Evolutionary conservation across 73 alveolate species (phyloP).

Genomic region (Effrenium voratum): DNA sequence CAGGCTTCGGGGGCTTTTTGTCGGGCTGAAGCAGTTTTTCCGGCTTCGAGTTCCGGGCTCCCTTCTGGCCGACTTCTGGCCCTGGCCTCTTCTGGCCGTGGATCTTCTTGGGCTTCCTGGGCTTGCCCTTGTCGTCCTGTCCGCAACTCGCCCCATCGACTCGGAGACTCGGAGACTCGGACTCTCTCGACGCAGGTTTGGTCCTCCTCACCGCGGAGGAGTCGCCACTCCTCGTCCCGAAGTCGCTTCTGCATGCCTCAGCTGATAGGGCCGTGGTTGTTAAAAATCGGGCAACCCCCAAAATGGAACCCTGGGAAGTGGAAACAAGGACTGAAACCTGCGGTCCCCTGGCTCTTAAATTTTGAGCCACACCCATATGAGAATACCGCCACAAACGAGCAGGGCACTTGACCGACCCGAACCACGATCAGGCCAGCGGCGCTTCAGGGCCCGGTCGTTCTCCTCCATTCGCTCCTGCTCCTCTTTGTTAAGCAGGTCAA

Average conservation of each 20-base stretch:
- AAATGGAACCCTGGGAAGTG: no score
- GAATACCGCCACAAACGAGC: no score
- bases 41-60: neutral
- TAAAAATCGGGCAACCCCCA: no score
- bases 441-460: constrained; percentile 88
- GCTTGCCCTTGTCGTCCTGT: constrained; percentile 83
- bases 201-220: constrained; percentile 85
- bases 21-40: no score
- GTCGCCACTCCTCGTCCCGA: constrained; percentile 89
- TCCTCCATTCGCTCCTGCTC: constrained; percentile 92
- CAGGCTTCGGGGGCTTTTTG: no score
- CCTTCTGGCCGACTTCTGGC: neutral
- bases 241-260: constrained; percentile 74
- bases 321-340: no score
- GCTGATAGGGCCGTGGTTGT: no score
- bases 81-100: constrained; percentile 78
- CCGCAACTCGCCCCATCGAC: neutral
- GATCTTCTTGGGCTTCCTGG: constrained; percentile 81
- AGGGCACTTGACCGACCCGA: no score
- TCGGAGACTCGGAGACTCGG: neutral
- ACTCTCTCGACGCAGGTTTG: neutral
- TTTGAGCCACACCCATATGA: neutral
- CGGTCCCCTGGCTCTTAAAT: no score
- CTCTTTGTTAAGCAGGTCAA: constrained; percentile 92
- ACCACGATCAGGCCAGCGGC: no score